Conservation (phyloP, 1,284 basidiomycete genomes). For the Schizophyllum amplum region DNA sequence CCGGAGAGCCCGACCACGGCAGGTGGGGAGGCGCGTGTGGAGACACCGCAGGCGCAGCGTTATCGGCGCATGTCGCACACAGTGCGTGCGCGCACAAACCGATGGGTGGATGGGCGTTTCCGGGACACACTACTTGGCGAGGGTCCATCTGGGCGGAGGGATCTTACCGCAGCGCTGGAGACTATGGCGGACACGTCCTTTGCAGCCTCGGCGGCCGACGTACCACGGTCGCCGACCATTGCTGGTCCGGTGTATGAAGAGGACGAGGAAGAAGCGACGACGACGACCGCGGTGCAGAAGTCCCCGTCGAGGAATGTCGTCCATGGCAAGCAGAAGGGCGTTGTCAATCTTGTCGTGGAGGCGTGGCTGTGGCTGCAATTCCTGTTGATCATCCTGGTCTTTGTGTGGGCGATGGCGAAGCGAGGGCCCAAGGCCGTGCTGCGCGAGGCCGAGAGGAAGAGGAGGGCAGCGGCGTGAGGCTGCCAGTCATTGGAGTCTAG, state of each 20-base stretch:
- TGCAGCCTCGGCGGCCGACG: slow-evolving; percentile 12
- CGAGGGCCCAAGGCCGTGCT: slow-evolving; percentile 64
- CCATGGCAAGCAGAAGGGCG: slow-evolving; percentile 13
- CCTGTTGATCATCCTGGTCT: slow-evolving; percentile 59
- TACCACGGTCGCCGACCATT: slow-evolving; percentile 18
- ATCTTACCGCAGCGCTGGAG: not conserved
- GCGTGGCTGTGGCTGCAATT: slow-evolving; percentile 79
- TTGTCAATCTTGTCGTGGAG: slow-evolving; percentile 50
- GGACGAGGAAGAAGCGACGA: not conserved
- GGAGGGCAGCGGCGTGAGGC: not conserved
- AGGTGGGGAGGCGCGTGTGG: not conserved
- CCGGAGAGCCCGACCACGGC: slow-evolving; percentile 18
- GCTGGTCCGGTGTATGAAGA: slow-evolving; percentile 1
- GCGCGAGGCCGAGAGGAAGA: slow-evolving; percentile 36
- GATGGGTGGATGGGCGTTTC: slow-evolving; percentile 48
- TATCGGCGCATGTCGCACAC: slow-evolving; percentile 44
- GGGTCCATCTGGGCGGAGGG: slow-evolving; percentile 1
- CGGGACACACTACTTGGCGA: slow-evolving; percentile 20
- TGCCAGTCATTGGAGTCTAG: too few relatives aligned
- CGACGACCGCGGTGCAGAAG: not conserved
- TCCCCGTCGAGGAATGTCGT: slow-evolving; percentile 4
- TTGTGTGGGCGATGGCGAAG: slow-evolving; percentile 70
- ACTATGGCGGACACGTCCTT: slow-evolving; percentile 1
- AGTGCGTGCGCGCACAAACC: slow-evolving; percentile 39
- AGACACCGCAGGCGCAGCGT: slow-evolving; percentile 17